Base-by-base conservation (phyloP, 176 grass and related monocot species). In the Raddia distichophylla region DNA sequence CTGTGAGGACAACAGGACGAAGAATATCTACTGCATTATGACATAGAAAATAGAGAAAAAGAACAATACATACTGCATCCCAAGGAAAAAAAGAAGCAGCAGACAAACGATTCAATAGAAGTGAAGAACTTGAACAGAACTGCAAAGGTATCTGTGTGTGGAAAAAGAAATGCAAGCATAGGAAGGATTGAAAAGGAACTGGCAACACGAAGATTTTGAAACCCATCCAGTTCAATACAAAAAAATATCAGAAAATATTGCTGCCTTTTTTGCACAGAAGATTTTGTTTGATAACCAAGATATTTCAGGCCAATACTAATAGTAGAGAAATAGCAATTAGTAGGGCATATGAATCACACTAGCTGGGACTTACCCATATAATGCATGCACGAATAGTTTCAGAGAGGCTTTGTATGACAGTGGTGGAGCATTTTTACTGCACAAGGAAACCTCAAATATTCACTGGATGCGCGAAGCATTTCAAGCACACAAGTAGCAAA, bases 381-480 rank as follows among this genome's bases (percentile, higher is more conserved):
- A 77, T 6, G 85, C 57, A 56, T 77, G 81, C 27, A 78, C 46
- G 69, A 91, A 91, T 44, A 87, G 37, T 67, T 87, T 85, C n/a
- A 87, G 69, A n/a, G 46, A 67, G 7, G 78, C n/a, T 32, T 48
- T 82, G 51, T 67, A 67, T 35, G 80, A 55, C 43, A 91, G 58
- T 5, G 71, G 76, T 16, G 89, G 81, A 72, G 85, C 76, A 53
- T 49, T 84, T 72, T 91, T 87, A 76, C 89, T 91, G 64, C 12
- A 62, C 17, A 62, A 57, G 20, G 2, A 84, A 69, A 34, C 9
- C 22, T 37, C 13, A 52, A 49, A 27, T 27, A 27, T 69, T 33
- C 20, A 40, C 37, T 76, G 46, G 42, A 59, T 48, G n/a, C 53
- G 60, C 49, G 61, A 18, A 37, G 32, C 5, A 53, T 52, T 52